Conservation (phyloP, 192 early-diverging fungal genomes). For the Umbelopsis ramanniana region DNA sequence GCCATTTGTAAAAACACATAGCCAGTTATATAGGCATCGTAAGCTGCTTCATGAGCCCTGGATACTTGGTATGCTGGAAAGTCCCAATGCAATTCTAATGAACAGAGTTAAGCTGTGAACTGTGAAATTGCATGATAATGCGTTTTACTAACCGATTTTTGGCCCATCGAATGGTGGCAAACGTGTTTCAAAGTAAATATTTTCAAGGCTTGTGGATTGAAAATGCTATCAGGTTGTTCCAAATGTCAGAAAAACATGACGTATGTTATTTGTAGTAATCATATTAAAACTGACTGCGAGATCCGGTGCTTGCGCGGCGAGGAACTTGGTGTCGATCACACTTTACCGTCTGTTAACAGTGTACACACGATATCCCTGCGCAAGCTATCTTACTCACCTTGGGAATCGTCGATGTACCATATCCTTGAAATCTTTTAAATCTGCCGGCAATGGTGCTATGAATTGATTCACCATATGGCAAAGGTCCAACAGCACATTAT, state of each 20-base stretch:
- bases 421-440: constrained; percentile 70
- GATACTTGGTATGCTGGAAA: constrained; percentile 40
- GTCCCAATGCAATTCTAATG: constrained; percentile 32
- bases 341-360: constrained; percentile 39
- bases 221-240: background rate
- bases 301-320: constrained; percentile 48
- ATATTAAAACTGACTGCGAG: constrained; percentile 27
- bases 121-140: no score
- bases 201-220: constrained; percentile 27
- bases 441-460: constrained; percentile 64
- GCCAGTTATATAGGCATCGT: constrained; percentile 92
- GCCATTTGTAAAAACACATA: constrained; percentile 72
- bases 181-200: constrained; percentile 36
- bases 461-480: constrained; percentile 82
- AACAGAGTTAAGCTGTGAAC: background rate
- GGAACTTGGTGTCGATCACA: constrained; percentile 79
- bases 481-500: constrained; percentile 91
- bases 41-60: constrained; percentile 90
- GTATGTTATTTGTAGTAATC: constrained; percentile 23
- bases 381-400: constrained; percentile 44
- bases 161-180: constrained; percentile 31
- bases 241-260: background rate
- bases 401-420: constrained; percentile 64
- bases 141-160: constrained; percentile 45
- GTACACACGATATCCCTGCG: background rate